Evolutionary conservation across 768 basidiomycete species (phyloP), one percentile per base, ranked within the genome.

Genomic region (Favolaschia claudopus): DNA sequence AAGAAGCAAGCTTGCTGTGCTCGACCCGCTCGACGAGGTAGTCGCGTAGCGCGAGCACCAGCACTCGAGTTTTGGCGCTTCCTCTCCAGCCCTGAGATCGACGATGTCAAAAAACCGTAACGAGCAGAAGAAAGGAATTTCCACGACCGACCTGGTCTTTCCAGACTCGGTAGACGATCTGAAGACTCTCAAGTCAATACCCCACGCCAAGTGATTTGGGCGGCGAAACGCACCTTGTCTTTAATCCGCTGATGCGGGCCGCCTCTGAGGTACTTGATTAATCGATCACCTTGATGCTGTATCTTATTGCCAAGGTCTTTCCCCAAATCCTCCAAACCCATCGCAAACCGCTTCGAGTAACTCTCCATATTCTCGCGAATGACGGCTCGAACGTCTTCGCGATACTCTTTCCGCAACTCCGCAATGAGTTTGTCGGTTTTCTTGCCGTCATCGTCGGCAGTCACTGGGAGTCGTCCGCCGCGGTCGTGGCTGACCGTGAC

Each of bases 201-300:
- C n/a, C n/a, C n/a, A n/a, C n/a, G n/a, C n/a, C n/a, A n/a, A n/a
- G n/a, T n/a, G n/a, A n/a, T n/a, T n/a, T n/a, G n/a, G n/a, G n/a
- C n/a, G n/a, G n/a, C n/a, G 8, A 13, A 14, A 37, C 56, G 0
- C 37, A 64, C 68, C 37, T 54, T 50, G 47, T 71, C 66, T 6
- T 54, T 58, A 25, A 74, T 66, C 20, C 66, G 56, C 12, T 62
- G 59, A 51, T 71, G 69, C 0, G 72, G 63, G 0, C 70, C 70
- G 13, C 49, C 52, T 20, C 55, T 65, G n/a, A 72, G 19, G 27
- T 49, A 61, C 17, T 38, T 61, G 15, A 65, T 60, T 12, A 68
- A 29, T 7, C 67, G 58, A 39, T 68, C 58, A 17, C 55, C 63
- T 24, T 58, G 27, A 2, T 36, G 47, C 22, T 51, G 31, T 14